Evolutionary conservation across 78 protist genomes (phyloP), one percentile per base, ranked within the genome.

Genomic region (slime mould (Dictyostelium discoideum)): DNA sequence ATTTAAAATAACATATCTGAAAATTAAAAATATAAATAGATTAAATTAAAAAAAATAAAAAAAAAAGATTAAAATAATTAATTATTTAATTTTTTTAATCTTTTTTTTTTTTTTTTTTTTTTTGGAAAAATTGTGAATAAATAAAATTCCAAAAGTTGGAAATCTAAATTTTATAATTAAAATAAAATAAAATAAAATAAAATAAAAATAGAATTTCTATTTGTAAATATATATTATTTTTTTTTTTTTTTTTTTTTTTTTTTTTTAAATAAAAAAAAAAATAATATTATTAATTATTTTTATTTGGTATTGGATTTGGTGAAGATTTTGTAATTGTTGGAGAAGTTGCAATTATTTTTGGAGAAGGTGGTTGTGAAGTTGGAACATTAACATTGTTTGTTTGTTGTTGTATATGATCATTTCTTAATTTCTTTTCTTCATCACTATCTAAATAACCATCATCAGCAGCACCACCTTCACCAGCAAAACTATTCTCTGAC

Each of bases 401-500:
- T 8, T 37, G 11, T 74, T 73, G 79, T 73, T 74, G 50, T 69
- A 16, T 1, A 26, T 69, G 77, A 26, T 26, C 29, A 74, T 74
- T 20, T 32, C 81, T 29, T 74, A 74, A 74, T 37, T 37, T 74
- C 5, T 74, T 74, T 74, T 79, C 84, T 11, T 79, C 84, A 44
- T 79, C 84, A 79, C 50, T 79, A n/a, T 79, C 84, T 10, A 39
- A 39, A 79, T 79, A 79, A 44, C 84, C 84, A 79, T 79, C 84
- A 44, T 79, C 84, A 32, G 37, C 37, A 29, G 37, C 37, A 29
- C 16, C 40, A 37, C 48, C 81, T 74, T 74, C 81, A n/a, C 84
- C 84, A 79, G 54, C 26, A 44, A 42, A 79, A 79, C 63, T 39
- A 46, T 79, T 79, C 44, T 90, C 95, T 2, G 88, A 82, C 95